Percentiles rank a stretch among this genome's conserved stretches.
Conservation (phyloP, 2,329 filamentous ascomycete species). For the Fusarium annulatum region DNA sequence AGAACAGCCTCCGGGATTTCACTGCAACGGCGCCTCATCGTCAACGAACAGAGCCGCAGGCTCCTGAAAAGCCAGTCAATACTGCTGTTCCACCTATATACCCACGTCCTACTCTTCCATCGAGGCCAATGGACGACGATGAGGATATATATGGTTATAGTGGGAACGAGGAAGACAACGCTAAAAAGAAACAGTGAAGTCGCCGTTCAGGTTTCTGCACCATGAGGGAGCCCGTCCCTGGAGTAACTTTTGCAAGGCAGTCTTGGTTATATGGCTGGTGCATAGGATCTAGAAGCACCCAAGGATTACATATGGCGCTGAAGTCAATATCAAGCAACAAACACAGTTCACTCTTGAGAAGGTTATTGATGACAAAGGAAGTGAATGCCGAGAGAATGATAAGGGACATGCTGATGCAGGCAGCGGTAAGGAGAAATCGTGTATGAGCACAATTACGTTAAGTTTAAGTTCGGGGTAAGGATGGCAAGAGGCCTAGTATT, state of each 20-base stretch:
- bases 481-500: neutral
- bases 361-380: neutral
- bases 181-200: neutral
- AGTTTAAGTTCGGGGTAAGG: neutral
- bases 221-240: neutral
- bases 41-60: neutral
- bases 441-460: neutral
- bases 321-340: neutral
- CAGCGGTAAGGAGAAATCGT: neutral
- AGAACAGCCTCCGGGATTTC: neutral
- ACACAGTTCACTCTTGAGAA: neutral
- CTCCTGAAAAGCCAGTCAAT: neutral
- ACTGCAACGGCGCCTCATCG: neutral
- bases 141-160: neutral
- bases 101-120: neutral
- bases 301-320: neutral
- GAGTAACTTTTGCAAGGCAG: neutral
- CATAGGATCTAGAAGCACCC: neutral
- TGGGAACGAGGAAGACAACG: neutral
- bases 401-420: neutral
- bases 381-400: neutral
- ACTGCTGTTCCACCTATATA: neutral
- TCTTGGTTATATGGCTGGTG: neutral
- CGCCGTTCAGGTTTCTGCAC: neutral
- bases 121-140: neutral